Percentiles rank a stretch among this genome's conserved stretches.
Conservation (phyloP, 345 rosid genomes). For the Pistacia vera region DNA sequence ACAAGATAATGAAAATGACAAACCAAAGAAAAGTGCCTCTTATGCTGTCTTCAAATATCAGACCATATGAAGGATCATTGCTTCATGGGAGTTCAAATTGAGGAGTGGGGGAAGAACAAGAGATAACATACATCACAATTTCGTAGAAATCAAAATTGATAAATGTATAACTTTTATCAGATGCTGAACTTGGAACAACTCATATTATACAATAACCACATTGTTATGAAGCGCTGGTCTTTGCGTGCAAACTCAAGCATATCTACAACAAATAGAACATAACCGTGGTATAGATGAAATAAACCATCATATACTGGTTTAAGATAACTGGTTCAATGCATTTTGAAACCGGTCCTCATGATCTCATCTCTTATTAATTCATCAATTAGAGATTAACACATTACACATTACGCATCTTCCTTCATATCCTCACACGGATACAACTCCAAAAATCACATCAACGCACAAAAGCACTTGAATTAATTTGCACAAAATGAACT, state of each 20-base stretch:
- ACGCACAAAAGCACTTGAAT: not conserved
- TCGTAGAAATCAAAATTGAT: not conserved
- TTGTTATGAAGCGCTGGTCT: not conserved
- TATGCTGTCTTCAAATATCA: not conserved
- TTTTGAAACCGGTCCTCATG: not conserved
- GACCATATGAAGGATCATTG: not conserved
- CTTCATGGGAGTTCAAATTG: not conserved
- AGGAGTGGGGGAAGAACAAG: not conserved
- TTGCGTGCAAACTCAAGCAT: not conserved
- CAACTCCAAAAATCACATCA: not conserved
- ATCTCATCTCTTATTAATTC: not conserved
- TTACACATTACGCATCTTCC: not conserved
- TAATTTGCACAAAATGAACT: not conserved
- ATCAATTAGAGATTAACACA: not conserved
- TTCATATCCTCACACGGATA: conserved; percentile 3
- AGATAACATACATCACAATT: not conserved
- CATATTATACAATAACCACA: conserved; percentile 1
- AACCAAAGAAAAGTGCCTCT: not conserved
- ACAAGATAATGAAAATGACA: not conserved
- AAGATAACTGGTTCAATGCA: not conserved
- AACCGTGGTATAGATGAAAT: not conserved
- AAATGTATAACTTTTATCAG: not conserved
- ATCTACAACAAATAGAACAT: too few relatives aligned
- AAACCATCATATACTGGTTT: not conserved
- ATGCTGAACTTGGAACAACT: not conserved